phyloP scores from a whole-genome alignment of 1,284 basidiomycete genomes.

The Xanthoconium separans region DNA sequence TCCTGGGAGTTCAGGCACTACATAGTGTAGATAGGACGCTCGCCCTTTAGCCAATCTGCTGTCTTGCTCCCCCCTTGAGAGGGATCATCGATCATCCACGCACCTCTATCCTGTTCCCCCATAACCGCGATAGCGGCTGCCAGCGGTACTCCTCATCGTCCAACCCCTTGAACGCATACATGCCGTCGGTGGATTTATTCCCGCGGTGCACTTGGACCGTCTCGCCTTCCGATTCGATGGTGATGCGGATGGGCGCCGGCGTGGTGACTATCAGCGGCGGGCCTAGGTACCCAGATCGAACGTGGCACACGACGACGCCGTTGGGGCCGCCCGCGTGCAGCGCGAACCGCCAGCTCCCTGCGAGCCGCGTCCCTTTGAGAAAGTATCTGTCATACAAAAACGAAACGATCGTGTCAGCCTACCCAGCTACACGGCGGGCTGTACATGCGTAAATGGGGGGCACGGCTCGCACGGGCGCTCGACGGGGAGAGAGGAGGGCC shows the following conservation, averaged over 20 bases:
- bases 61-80: too few relatives aligned
- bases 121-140: slow-evolving; percentile 13
- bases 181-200: slow-evolving; percentile 3
- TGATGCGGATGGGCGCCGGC: slow-evolving; percentile 20
- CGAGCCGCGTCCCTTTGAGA: slow-evolving; percentile 17
- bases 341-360: slow-evolving; percentile 21
- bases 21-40: background rate
- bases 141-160: slow-evolving; percentile 29
- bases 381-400: slow-evolving; percentile 22
- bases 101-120: slow-evolving; percentile 23
- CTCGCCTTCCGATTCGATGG: slow-evolving; percentile 10
- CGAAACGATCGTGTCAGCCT: too few relatives aligned
- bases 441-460: too few relatives aligned
- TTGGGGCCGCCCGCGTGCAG: slow-evolving; percentile 20
- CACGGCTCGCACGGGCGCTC: too few relatives aligned
- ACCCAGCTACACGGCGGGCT: too few relatives aligned
- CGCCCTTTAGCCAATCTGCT: background rate
- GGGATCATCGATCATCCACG: background rate
- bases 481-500: too few relatives aligned
- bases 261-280: slow-evolving; percentile 13
- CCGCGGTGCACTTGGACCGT: slow-evolving; percentile 15
- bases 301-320: slow-evolving; percentile 25
- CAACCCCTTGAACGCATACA: slow-evolving; percentile 21
- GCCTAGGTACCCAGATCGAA: slow-evolving; percentile 30
- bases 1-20: slow-evolving; percentile 26